A percentile compares a stretch with the other conserved stretches of the same genome.
Conservation (phyloP, 225 moss, liverwort and hornwort species). For the Physcomitrellopsis africana region DNA sequence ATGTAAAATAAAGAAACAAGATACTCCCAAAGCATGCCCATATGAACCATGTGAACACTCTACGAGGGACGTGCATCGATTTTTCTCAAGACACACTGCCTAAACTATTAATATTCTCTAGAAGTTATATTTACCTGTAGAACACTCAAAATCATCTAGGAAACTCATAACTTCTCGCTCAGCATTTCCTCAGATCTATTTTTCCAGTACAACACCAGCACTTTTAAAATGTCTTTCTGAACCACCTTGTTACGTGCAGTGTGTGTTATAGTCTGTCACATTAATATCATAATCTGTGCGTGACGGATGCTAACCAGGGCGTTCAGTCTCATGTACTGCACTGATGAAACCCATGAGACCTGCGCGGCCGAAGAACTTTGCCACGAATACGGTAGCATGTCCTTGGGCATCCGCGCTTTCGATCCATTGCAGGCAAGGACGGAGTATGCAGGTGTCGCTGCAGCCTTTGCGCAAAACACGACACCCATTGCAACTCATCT, state of each 20-base stretch:
- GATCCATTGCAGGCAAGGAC: constrained; percentile 55
- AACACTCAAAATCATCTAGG: no score
- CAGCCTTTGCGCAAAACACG: constrained; percentile 54
- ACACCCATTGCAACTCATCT: constrained; percentile 62
- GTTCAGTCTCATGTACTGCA: constrained; percentile 38
- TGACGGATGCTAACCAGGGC: constrained; percentile 34
- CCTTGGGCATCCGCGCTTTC: constrained; percentile 51
- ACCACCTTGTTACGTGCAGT: no score
- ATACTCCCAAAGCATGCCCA: not conserved
- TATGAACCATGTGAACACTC: not conserved
- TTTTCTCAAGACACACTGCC: not conserved
- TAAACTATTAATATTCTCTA: no score
- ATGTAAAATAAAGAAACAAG: no score
- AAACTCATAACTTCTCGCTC: no score
- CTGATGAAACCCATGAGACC: constrained; percentile 55
- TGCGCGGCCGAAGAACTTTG: constrained; percentile 36
- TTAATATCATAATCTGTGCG: no score
- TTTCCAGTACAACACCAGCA: no score
- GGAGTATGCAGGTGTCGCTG: constrained; percentile 50
- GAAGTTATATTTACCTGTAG: no score
- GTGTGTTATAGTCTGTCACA: no score
- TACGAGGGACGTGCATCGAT: not conserved
- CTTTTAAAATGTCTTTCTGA: no score
- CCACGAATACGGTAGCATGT: constrained; percentile 40
- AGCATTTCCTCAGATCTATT: no score